Evolutionary conservation across 345 rosid species (phyloP).

Genomic region (Draba incana): DNA sequence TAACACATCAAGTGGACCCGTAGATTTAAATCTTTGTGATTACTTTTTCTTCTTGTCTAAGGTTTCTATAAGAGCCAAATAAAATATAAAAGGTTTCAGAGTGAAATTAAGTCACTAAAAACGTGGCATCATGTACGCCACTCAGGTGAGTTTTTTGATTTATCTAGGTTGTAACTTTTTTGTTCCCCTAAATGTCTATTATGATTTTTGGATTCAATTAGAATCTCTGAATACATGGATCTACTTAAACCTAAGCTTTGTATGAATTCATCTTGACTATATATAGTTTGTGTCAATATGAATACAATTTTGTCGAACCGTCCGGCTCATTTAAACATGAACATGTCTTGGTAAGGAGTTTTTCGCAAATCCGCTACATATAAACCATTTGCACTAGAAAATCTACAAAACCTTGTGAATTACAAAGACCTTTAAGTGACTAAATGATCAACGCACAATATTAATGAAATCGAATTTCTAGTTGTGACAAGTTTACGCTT

Average conservation of each 20-base stretch:
- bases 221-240: not conserved
- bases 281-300: not conserved
- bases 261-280: not conserved
- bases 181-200: not conserved
- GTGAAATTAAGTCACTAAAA: not conserved
- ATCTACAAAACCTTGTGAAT: too few species aligned
- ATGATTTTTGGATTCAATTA: conserved; percentile 1
- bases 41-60: conserved; percentile 35
- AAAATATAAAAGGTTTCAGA: not conserved
- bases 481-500: too few species aligned
- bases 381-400: too few species aligned
- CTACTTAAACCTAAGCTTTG: not conserved
- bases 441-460: too few species aligned
- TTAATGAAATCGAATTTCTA: too few species aligned
- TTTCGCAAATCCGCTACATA: too few species aligned
- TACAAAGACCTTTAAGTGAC: too few species aligned
- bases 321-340: too few species aligned
- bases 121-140: conserved; percentile 38
- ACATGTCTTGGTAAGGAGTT: too few species aligned
- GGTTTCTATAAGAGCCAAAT: conserved; percentile 26
- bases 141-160: not conserved
- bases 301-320: too few species aligned
- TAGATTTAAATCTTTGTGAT: conserved; percentile 19
- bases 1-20: conserved; percentile 36
- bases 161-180: not conserved